A percentile compares a stretch with the other conserved stretches of the same genome.
Conservation (phyloP, 306 rosid genomes). For the Astragalus glycyphyllos region DNA sequence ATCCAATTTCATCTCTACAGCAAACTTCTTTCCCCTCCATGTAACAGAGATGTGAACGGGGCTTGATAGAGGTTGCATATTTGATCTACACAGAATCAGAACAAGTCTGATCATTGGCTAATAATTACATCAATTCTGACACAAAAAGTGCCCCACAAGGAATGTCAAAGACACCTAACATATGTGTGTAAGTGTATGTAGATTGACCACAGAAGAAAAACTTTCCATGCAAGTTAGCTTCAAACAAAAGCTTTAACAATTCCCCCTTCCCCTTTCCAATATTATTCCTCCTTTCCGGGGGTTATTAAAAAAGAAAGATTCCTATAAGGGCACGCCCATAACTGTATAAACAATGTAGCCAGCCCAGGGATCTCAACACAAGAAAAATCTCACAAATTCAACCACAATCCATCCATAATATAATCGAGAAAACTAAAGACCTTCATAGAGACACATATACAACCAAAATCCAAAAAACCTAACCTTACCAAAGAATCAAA, state of each 20-base stretch:
- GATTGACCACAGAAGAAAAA: not conserved
- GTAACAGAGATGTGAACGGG: constrained; percentile 50
- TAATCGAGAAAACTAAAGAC: constrained; percentile 7
- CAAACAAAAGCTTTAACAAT: not conserved
- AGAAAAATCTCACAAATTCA: constrained; percentile 31
- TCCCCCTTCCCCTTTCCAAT: not conserved
- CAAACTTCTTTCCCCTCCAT: constrained; percentile 84
- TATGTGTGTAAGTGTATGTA: not conserved
- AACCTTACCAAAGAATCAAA: not conserved
- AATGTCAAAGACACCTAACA: constrained; percentile 3
- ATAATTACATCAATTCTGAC: not conserved
- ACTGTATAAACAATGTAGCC: not conserved
- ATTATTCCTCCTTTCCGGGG: not conserved
- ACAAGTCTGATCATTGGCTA: not conserved
- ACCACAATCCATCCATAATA: not conserved
- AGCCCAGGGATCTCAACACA: constrained; percentile 1
- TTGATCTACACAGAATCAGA: constrained; percentile 56
- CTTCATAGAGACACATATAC: not conserved
- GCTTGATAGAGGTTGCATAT: constrained; percentile 60
- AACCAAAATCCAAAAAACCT: not conserved
- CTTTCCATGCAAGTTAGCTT: constrained; percentile 4
- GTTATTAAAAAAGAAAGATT: not conserved
- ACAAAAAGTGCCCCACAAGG: not conserved
- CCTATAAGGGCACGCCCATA: not conserved
- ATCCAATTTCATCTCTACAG: constrained; percentile 54